Base-by-base conservation (phyloP, 148 eudicot species). In the Rheum nobile region DNA sequence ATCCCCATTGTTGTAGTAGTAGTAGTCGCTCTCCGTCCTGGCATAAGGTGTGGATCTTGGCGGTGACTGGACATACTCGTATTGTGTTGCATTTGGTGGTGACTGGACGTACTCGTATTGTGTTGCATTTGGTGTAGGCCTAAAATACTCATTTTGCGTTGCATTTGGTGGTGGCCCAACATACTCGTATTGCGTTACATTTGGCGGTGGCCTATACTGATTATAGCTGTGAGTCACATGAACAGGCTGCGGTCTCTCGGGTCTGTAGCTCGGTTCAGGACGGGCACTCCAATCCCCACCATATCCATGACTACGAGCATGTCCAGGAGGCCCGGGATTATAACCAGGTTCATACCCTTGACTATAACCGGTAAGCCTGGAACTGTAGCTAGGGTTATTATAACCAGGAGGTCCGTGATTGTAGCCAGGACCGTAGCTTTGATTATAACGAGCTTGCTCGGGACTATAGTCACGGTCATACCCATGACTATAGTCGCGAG, bases 141-240 rank as follows among this genome's bases (percentile, higher is more conserved):
- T 86, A 78, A n/a, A n/a, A 76, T 89, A 80, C 71, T 86, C 85
- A 70, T 89, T 84, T 76, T 82, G 80, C 1, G 91, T 87, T 69
- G 86, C 67, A 47, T 84, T 76, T 32, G 88, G 83, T 48, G 96
- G 82, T 47, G 98, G n/a, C n/a, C n/a, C n/a, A n/a, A 76, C 73
- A 76, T 89, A 80, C 71, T 86, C 85, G 72, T 89, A 85, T 76
- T 82, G 80, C 1, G 91, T 87, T 69, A 87, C 67, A 47, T 84
- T 76, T 32, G 88, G 83, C 48, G 93, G 82, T 47, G 98, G 86
- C 80, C 80, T 86, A 78, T 84, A 77, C 68, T 79, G 83, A 75
- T 87, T 91, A 74, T 91, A 84, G 81, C 83, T 86, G 42, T 88
- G 93, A 37, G 86, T 84, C 72, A 86, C 89, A 7, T 83, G 65